Conservation (phyloP, 2,329 filamentous ascomycete species). For the Aspergillus ochraceus region DNA sequence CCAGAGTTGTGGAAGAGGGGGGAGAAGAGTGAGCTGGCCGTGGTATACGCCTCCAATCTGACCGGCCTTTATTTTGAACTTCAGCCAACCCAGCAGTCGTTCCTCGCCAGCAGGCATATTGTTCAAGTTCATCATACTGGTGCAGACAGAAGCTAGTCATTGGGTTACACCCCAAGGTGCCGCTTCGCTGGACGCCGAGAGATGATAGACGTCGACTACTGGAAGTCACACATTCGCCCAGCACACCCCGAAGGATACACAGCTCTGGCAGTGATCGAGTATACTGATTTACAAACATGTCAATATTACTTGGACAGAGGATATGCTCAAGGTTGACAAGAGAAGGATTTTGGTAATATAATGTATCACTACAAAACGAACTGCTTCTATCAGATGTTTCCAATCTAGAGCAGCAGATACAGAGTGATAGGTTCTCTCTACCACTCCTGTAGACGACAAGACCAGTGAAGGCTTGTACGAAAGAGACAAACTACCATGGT, state of each 20-base stretch:
- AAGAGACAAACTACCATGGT: constrained; percentile 32
- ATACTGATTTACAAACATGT: neutral
- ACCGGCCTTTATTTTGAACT: neutral
- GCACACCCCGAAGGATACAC: neutral
- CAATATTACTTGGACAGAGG: neutral
- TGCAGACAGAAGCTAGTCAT: neutral
- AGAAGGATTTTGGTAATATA: constrained; percentile 9
- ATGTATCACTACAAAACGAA: constrained; percentile 75
- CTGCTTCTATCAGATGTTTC: constrained; percentile 69
- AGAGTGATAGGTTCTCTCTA: constrained; percentile 66
- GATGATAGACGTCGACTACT: neutral
- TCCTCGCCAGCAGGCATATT: neutral
- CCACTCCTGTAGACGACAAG: constrained; percentile 54
- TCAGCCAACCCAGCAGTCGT: neutral
- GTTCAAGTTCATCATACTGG: neutral
- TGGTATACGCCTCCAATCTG: neutral
- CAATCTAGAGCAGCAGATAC: constrained; percentile 86
- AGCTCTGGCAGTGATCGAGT: neutral
- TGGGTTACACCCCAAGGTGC: neutral
- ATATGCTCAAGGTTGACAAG: neutral
- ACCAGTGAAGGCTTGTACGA: constrained; percentile 39
- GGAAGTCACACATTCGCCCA: neutral
- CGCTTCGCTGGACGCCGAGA: neutral
- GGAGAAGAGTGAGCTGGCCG: constrained; percentile 41
- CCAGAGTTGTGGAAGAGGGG: constrained; percentile 66